These are phyloP conservation scores for Claviceps capensis DNA, from an alignment of 2,329 filamentous ascomycete species.

Conservation along the genomic window DNA sequence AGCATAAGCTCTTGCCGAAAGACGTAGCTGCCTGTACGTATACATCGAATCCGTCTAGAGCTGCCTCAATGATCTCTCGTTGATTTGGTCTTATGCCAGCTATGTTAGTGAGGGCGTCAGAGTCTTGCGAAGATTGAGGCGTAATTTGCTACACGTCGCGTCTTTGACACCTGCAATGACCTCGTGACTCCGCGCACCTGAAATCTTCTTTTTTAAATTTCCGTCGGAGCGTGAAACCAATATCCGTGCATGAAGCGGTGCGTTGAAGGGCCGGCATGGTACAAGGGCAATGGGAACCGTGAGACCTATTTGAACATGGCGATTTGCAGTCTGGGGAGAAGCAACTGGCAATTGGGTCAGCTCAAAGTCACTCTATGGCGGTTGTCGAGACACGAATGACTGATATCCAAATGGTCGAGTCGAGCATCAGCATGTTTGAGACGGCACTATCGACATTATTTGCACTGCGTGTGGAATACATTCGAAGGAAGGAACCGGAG, in stretches of 20 bases:
- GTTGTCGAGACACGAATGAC: not conserved
- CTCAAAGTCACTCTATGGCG: not conserved
- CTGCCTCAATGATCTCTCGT: constrained; percentile 73
- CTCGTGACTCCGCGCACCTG: constrained; percentile 32
- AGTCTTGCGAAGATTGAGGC: not conserved
- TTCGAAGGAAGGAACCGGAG: not conserved
- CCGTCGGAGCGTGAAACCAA: constrained; percentile 59
- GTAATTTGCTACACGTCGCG: not conserved
- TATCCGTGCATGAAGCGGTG: constrained; percentile 42
- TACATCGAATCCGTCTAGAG: constrained; percentile 73
- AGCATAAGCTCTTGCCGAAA: constrained; percentile 89
- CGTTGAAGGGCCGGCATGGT: constrained; percentile 29
- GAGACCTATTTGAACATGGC: not conserved
- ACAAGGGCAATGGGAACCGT: constrained; percentile 1
- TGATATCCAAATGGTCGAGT: not conserved
- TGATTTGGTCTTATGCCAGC: constrained; percentile 52
- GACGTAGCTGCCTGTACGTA: constrained; percentile 84
- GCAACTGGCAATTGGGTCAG: not conserved
- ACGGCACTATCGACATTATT: not conserved
- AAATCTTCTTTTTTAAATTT: constrained; percentile 66
- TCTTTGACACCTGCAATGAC: not conserved
- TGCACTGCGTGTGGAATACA: not conserved
- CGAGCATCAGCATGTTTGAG: not conserved
- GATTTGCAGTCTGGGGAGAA: not conserved
- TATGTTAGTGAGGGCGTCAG: not conserved